Conservation (phyloP, 2,329 filamentous ascomycete species). For the Podosphaera xanthii region DNA sequence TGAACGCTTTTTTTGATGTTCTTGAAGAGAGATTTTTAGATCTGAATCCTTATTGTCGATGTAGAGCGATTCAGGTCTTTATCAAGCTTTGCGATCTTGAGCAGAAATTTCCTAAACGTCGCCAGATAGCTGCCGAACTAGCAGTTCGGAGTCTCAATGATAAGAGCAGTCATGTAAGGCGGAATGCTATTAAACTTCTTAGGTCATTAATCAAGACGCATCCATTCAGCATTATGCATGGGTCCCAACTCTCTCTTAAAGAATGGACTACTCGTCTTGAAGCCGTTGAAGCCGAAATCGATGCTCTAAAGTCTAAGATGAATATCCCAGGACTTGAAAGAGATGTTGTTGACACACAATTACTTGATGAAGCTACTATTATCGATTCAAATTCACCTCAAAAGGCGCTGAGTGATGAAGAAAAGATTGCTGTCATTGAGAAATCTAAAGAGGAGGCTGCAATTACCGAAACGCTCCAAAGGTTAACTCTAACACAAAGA, state of each 20-base stretch:
- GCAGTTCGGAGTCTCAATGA: slow-evolving; percentile 81
- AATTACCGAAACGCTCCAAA: slow-evolving; percentile 69
- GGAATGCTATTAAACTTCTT: slow-evolving; percentile 85
- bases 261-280: slow-evolving; percentile 73
- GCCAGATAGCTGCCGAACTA: slow-evolving; percentile 69
- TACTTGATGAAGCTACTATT: slow-evolving; percentile 78
- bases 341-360: slow-evolving; percentile 46
- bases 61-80: slow-evolving; percentile 79
- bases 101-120: slow-evolving; percentile 80
- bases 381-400: slow-evolving; percentile 41
- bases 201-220: slow-evolving; percentile 79
- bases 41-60: slow-evolving; percentile 88
- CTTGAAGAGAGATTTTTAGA: slow-evolving; percentile 91
- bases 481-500: slow-evolving; percentile 65
- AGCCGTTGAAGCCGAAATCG: slow-evolving; percentile 60
- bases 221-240: slow-evolving; percentile 80
- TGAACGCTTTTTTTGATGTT: slow-evolving; percentile 93
- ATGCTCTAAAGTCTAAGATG: slow-evolving; percentile 57
- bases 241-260: slow-evolving; percentile 59
- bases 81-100: slow-evolving; percentile 82
- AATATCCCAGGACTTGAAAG: slow-evolving; percentile 50
- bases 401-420: slow-evolving; percentile 59
- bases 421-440: slow-evolving; percentile 47
- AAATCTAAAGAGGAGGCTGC: slow-evolving; percentile 74
- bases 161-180: slow-evolving; percentile 90